A percentile compares a stretch with the other conserved stretches of the same genome.
phyloP scores from a whole-genome alignment of 257 asterid species.

The Fraxinus cuspidata region DNA sequence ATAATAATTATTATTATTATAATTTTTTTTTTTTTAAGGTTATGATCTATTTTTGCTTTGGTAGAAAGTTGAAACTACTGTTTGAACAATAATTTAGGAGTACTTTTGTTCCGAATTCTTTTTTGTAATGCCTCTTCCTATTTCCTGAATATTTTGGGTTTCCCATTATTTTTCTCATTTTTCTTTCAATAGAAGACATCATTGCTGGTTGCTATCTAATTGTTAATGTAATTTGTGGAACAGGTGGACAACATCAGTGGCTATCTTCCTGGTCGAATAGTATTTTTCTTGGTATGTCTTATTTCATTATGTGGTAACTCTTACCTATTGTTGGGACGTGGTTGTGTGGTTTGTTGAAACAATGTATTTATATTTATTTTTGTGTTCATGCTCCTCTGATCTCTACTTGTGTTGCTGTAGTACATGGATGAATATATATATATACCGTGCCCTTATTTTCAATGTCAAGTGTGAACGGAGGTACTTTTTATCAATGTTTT shows the following conservation, averaged over 20 bases:
- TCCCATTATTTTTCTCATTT: conserved; percentile 14
- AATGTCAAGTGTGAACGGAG: background rate
- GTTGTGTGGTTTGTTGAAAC: no score
- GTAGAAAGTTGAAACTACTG: background rate
- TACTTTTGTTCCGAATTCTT: background rate
- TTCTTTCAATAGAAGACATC: background rate
- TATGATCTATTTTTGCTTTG: background rate
- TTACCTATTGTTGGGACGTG: background rate
- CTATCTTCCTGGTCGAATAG: conserved; percentile 97
- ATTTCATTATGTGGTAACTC: conserved; percentile 5
- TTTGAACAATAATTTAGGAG: background rate
- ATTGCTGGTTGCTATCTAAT: background rate
- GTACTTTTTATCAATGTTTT: background rate
- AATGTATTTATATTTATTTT: no score
- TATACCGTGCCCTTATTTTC: background rate
- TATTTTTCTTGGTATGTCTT: conserved; percentile 89
- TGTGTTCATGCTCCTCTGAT: no score
- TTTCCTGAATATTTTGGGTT: conserved; percentile 1
- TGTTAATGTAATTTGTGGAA: conserved; percentile 22
- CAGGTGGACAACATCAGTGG: conserved; percentile 99
- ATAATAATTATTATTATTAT: no score
- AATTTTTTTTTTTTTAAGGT: background rate
- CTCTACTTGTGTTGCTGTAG: conserved; percentile 7
- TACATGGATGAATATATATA: background rate
- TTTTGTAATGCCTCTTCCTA: conserved; percentile 3